These are phyloP conservation scores for Stemphylium lycopersici DNA, from an alignment of 2,329 filamentous ascomycete genomes.

Conservation along the genomic window DNA sequence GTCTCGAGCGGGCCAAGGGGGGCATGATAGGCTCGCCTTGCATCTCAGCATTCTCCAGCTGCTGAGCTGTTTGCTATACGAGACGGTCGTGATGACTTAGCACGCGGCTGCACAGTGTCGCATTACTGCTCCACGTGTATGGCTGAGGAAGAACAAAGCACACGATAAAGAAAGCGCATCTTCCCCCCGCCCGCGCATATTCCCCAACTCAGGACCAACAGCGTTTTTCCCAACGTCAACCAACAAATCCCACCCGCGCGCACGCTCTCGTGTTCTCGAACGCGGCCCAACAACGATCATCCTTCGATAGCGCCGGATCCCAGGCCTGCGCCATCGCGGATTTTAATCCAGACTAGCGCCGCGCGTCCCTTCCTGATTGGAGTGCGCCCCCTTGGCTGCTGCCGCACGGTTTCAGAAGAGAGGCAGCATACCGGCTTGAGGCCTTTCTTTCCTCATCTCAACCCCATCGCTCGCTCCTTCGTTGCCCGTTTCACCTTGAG, in stretches of 20 bases:
- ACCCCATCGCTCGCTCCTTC: slow-evolving; percentile 30
- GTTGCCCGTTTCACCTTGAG: slow-evolving; percentile 44
- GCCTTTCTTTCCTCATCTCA: slow-evolving; percentile 21
- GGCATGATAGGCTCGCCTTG: slow-evolving; percentile 23
- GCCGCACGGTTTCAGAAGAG: slow-evolving; percentile 35
- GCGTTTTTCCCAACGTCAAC: neutral
- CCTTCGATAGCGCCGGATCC: slow-evolving; percentile 22
- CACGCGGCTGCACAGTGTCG: slow-evolving; percentile 21
- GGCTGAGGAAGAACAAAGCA: too few relatives aligned
- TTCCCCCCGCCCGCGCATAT: neutral
- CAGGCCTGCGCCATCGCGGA: slow-evolving; percentile 15
- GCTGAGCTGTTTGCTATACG: neutral
- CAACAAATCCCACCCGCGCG: neutral
- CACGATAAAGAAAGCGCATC: too few relatives aligned
- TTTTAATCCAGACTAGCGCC: slow-evolving; percentile 23
- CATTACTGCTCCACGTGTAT: neutral
- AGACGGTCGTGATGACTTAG: slow-evolving; percentile 22
- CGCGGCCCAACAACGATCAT: slow-evolving; percentile 23
- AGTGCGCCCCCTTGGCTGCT: slow-evolving; percentile 28
- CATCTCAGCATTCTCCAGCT: slow-evolving; percentile 32
- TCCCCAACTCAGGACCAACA: neutral
- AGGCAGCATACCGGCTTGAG: slow-evolving; percentile 32
- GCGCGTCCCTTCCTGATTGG: slow-evolving; percentile 39
- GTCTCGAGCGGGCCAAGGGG: slow-evolving; percentile 17
- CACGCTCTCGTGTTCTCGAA: slow-evolving; percentile 26